Percentiles rank a stretch among this genome's conserved stretches.
Conservation (phyloP, 306 rosid species). For the Quercus parvula region DNA sequence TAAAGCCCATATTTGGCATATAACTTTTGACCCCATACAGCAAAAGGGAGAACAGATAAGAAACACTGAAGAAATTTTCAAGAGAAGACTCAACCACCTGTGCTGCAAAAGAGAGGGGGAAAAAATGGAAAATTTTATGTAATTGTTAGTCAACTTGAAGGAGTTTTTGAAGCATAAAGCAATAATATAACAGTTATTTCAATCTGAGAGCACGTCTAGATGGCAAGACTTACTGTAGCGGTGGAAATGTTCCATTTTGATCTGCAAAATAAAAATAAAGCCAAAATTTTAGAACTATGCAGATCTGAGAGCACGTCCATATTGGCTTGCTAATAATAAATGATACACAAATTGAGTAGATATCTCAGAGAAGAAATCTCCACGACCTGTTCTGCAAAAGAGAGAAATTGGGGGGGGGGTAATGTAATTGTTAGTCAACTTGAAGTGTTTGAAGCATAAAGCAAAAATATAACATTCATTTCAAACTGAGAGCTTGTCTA, state of each 20-base stretch:
- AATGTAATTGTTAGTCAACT: too few species aligned
- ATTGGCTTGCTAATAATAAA: background rate
- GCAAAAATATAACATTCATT: background rate
- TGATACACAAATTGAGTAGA: too few species aligned
- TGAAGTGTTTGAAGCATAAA: background rate
- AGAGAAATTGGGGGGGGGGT: too few species aligned
- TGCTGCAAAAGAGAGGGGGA: constrained; percentile 46
- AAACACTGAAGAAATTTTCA: constrained; percentile 7
- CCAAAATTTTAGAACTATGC: constrained; percentile 12
- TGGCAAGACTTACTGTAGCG: too few species aligned
- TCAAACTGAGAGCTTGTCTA: background rate
- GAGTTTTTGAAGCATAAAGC: background rate
- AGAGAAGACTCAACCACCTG: constrained; percentile 50
- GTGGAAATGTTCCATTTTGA: too few species aligned
- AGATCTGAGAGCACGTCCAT: background rate
- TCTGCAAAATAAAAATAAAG: too few species aligned
- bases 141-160: constrained; percentile 21
- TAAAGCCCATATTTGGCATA: constrained; percentile 8
- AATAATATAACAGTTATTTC: background rate
- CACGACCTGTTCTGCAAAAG: too few species aligned
- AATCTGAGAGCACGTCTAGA: background rate
- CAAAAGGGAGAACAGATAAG: constrained; percentile 4
- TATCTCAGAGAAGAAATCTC: too few species aligned
- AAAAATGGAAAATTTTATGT: constrained; percentile 6
- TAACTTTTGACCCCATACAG: background rate